phyloP scores from a whole-genome alignment of 2,329 filamentous ascomycete species.

The Colletotrichum paranaense region DNA sequence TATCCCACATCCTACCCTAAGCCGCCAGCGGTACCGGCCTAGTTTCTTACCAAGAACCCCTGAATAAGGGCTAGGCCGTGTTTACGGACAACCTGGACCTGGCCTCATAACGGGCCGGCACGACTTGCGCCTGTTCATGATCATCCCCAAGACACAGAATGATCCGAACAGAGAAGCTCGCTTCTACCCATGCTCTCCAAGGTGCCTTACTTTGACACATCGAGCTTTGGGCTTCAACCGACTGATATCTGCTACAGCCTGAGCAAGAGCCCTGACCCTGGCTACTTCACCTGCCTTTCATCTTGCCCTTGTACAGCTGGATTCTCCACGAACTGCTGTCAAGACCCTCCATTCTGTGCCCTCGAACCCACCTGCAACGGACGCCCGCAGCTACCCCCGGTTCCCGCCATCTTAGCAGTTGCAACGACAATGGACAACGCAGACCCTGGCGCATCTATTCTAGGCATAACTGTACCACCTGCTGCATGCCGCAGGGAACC shows the following conservation, averaged over 20 bases:
- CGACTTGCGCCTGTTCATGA: constrained; percentile 8
- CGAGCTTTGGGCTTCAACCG: constrained; percentile 22
- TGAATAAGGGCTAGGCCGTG: not conserved
- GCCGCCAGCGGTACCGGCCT: not conserved
- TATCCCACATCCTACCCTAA: not conserved
- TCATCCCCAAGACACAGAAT: not conserved
- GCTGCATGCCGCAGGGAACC: not conserved
- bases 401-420: not conserved
- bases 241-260: not conserved
- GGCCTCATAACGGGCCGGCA: constrained; percentile 30
- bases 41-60: not conserved
- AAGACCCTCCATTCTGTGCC: not conserved
- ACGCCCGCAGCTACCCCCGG: not conserved
- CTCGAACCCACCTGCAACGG: not conserved
- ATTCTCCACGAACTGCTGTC: not conserved
- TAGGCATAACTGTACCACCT: not conserved
- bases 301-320: not conserved
- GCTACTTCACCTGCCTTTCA: not conserved
- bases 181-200: not conserved
- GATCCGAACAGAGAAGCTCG: not conserved
- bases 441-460: not conserved
- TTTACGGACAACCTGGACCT: not conserved
- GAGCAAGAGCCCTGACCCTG: constrained; percentile 8
- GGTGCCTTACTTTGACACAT: not conserved
- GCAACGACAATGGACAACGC: not conserved